Conservation (phyloP, 345 rosid species). For the Geranium brycei region DNA sequence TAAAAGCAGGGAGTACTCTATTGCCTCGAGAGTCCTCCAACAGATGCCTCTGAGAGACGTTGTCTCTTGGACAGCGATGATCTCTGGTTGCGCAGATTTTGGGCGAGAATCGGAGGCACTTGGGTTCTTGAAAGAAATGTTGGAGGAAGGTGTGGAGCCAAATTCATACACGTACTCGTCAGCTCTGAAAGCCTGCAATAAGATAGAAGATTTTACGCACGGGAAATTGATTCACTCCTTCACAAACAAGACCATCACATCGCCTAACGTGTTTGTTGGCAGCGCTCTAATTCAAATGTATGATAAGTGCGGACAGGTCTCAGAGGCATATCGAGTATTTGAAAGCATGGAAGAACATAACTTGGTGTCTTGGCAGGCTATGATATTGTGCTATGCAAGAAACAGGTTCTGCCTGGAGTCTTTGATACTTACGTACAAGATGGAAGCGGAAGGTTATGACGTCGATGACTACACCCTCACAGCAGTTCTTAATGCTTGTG, state of each 20-base stretch:
- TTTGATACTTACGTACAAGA: constrained; percentile 64
- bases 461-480: constrained; percentile 59
- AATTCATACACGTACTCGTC: constrained; percentile 74
- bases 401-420: constrained; percentile 71
- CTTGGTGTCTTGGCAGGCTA: constrained; percentile 65
- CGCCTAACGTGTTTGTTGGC: constrained; percentile 63
- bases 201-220: constrained; percentile 39
- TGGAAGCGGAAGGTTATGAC: constrained; percentile 65
- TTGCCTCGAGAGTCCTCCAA: constrained; percentile 52
- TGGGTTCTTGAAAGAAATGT: constrained; percentile 63
- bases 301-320: constrained; percentile 61
- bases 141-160: constrained; percentile 79
- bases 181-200: constrained; percentile 72
- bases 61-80: constrained; percentile 89
- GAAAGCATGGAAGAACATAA: constrained; percentile 65
- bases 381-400: constrained; percentile 70
- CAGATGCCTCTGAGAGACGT: constrained; percentile 66
- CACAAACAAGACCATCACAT: constrained; percentile 53
- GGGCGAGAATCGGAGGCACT: constrained; percentile 72
- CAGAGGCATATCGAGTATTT: constrained; percentile 65
- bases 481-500: constrained; percentile 51
- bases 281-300: constrained; percentile 78
- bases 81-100: constrained; percentile 60
- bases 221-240: constrained; percentile 72
- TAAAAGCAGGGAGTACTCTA: constrained; percentile 50